phyloP scores from a whole-genome alignment of 2,329 filamentous ascomycete genomes.

The Cladosporium phlei region DNA sequence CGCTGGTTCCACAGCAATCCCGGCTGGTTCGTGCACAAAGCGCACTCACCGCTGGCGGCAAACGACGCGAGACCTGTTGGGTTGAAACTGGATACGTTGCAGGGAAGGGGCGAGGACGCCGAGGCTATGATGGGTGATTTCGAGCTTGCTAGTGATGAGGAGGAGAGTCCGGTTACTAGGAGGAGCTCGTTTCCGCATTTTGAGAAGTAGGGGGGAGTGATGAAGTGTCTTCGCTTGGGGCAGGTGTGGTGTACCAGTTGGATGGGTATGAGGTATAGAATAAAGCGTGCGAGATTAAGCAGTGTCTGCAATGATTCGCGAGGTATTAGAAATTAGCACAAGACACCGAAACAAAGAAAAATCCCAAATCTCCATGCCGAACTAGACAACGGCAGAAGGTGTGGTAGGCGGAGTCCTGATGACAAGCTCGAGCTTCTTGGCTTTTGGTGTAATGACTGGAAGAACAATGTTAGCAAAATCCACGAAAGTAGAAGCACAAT shows the following conservation, averaged over 20 bases:
- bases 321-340: not conserved
- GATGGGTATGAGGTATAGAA: too few relatives aligned
- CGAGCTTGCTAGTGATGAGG: constrained; percentile 14
- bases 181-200: constrained; percentile 9
- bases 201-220: not conserved
- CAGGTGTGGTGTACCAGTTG: not conserved
- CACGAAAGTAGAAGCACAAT: not conserved
- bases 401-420: constrained; percentile 20
- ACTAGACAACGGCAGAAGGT: constrained; percentile 8
- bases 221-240: not conserved
- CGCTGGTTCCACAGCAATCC: constrained; percentile 20
- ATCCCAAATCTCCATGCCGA: too few relatives aligned
- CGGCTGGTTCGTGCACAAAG: constrained; percentile 20
- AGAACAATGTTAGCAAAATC: not conserved
- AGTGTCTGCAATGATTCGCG: too few relatives aligned
- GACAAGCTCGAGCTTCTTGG: constrained; percentile 39
- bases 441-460: constrained; percentile 38
- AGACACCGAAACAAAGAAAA: too few relatives aligned
- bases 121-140: constrained; percentile 21
- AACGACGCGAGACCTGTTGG: not conserved
- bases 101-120: constrained; percentile 14
- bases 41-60: constrained; percentile 13
- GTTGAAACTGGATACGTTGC: constrained; percentile 7
- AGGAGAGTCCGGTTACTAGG: constrained; percentile 14
- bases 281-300: too few relatives aligned